Percentiles rank a stretch among this genome's conserved stretches.
phyloP scores from a whole-genome alignment of 176 grass and related monocot species.

The Phoenix roebelenii region DNA sequence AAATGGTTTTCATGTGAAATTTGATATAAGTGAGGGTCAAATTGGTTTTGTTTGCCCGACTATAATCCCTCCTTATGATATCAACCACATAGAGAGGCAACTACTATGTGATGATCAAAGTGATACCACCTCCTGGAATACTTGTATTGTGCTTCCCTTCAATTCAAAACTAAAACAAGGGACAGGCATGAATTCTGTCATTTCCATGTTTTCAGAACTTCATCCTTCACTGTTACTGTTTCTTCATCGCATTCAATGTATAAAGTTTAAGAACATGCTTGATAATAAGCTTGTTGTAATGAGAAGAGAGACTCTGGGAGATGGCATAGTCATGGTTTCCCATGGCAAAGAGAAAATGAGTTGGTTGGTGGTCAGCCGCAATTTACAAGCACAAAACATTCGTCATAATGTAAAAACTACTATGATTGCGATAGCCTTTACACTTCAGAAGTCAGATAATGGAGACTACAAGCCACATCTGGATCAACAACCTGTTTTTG shows the following conservation, averaged over 20 bases:
- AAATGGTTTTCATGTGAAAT: constrained; percentile 96
- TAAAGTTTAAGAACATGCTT: constrained; percentile 74
- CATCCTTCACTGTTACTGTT: constrained; percentile 89
- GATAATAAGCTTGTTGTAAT: constrained; percentile 47
- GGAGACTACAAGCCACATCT: constrained; percentile 59
- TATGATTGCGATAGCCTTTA: constrained; percentile 83
- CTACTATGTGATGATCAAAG: constrained; percentile 35
- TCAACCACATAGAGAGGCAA: constrained; percentile 31
- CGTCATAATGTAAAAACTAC: constrained; percentile 65
- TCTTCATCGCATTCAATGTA: constrained; percentile 71
- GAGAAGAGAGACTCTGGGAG: constrained; percentile 57
- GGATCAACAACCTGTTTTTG: constrained; percentile 82
- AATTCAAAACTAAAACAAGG: constrained; percentile 42
- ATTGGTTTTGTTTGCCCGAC: constrained; percentile 97
- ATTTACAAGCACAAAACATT: constrained; percentile 41
- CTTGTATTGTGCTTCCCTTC: constrained; percentile 86
- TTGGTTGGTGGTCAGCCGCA: constrained; percentile 76
- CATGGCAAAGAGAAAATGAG: constrained; percentile 74
- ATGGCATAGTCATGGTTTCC: constrained; percentile 88
- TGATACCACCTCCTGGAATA: constrained; percentile 43
- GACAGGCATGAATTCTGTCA: constrained; percentile 43
- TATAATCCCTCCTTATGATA: constrained; percentile 50
- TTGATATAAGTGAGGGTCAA: constrained; percentile 87
- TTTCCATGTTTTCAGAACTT: constrained; percentile 95
- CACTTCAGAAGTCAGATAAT: constrained; percentile 58